Base-by-base conservation (phyloP, 2,329 filamentous ascomycete species). In the Gnomoniopsis sp. region DNA sequence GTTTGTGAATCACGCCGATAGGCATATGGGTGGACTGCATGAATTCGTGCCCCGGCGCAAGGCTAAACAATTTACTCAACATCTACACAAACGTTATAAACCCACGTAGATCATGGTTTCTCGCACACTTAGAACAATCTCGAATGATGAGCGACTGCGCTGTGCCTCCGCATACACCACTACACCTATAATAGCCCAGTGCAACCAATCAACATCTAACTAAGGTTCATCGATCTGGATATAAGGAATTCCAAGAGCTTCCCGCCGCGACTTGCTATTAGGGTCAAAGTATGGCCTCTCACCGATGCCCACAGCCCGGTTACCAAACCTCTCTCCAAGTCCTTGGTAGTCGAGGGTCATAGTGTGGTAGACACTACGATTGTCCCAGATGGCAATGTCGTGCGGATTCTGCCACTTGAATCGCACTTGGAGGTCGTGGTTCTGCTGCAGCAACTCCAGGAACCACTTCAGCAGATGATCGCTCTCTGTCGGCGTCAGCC, bases 301-400 rank as follows among this genome's bases (percentile, higher is more conserved):
- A 14, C 78, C 84, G 6, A 85, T 75, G 8, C 77, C 79, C 8
- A 86, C 82, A 0, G 79, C 75, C 21, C 84, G 67, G 66, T 84
- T 76, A 26, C 81, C 77, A 52, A 76, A 74, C 50, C 84, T 72
- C 26, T 79, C 74, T 0, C 81, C 82, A 30, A 79, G 72, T 1
- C 74, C 75, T 15, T 77, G 77, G 48, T 84, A 85, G 62, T 87
- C 84, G 58, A 79, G 82, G 0, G 83, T 87, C 0, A 82, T 82
- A 12, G 77, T 80, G 64, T 55, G 53, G 69, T 82, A 85, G 1
- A 74, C 78, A 55, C 79, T 80, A 7, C 83, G 72, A 61, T 87
- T 87, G 63, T 87, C 84, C 84, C 84, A 87, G 61, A 87, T 83
- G 0, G 82, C 80, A 47, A 75, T 67, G 47, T 79, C 78, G 19